phyloP scores from a whole-genome alignment of 768 basidiomycete genomes.

The Rickenella mellea region DNA sequence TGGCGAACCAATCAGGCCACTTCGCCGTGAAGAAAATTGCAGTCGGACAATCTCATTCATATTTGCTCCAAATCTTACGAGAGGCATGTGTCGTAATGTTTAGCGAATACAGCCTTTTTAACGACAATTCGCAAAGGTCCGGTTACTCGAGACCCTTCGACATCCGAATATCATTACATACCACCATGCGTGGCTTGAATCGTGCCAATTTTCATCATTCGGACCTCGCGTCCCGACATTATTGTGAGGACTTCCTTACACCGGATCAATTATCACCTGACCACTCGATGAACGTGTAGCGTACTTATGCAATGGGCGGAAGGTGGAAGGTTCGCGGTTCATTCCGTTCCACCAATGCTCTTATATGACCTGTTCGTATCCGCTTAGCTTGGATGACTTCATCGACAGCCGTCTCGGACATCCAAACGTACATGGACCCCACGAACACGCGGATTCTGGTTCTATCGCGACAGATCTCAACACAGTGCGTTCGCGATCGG shows the following conservation, averaged over 20 bases:
- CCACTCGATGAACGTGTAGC: slow-evolving; percentile 24
- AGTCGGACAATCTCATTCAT: slow-evolving; percentile 82
- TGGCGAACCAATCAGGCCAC: slow-evolving; percentile 35
- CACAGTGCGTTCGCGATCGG: slow-evolving; percentile 48
- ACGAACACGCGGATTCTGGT: slow-evolving; percentile 34
- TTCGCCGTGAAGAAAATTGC: slow-evolving; percentile 98
- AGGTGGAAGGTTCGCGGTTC: slow-evolving; percentile 48
- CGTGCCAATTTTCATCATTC: slow-evolving; percentile 76
- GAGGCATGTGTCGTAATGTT: slow-evolving; percentile 37
- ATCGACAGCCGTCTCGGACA: slow-evolving; percentile 73
- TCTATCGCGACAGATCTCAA: slow-evolving; percentile 9
- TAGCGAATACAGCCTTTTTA: neutral
- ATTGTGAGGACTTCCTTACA: slow-evolving; percentile 43
- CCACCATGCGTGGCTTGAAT: slow-evolving; percentile 92
- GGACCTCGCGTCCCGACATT: slow-evolving; percentile 83
- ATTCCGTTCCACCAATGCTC: slow-evolving; percentile 1
- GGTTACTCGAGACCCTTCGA: slow-evolving; percentile 74
- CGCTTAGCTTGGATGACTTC: slow-evolving; percentile 65
- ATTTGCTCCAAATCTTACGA: slow-evolving; percentile 71
- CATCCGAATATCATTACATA: slow-evolving; percentile 94
- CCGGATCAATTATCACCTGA: neutral
- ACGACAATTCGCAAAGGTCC: slow-evolving; percentile 51
- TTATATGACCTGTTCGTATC: neutral
- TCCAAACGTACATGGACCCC: slow-evolving; percentile 16
- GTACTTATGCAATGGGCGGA: slow-evolving; percentile 93